phyloP scores from a whole-genome alignment of 345 rosid species.

The Conringia planisiliqua region DNA sequence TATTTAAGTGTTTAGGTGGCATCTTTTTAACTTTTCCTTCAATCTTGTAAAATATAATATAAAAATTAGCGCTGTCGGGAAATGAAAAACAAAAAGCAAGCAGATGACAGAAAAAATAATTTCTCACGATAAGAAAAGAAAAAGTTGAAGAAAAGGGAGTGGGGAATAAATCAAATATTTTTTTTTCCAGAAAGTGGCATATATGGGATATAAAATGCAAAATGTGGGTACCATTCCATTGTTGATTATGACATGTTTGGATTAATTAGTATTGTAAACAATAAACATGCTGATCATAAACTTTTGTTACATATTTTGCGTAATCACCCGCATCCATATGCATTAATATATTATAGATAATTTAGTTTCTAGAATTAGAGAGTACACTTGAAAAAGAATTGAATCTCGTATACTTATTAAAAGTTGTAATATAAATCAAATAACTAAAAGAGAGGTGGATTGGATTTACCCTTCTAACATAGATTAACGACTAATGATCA shows the following conservation, averaged over 20 bases:
- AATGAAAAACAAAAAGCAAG: constrained; percentile 38
- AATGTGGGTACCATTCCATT: not conserved
- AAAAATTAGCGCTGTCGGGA: constrained; percentile 27
- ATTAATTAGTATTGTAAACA: not conserved
- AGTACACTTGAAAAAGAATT: not conserved
- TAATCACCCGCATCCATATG: not conserved
- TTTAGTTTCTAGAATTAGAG: not conserved
- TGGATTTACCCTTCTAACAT: not conserved
- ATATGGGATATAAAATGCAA: constrained; percentile 6
- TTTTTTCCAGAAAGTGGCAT: constrained; percentile 12
- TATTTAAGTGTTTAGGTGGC: constrained; percentile 17
- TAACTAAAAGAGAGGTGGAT: constrained; percentile 1
- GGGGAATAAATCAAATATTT: not conserved
- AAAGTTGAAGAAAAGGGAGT: constrained; percentile 16
- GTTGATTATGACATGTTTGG: not conserved
- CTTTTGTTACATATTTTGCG: not conserved
- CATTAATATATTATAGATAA: not conserved
- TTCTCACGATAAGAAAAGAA: constrained; percentile 22
- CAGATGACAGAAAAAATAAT: constrained; percentile 10
- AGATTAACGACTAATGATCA: not conserved
- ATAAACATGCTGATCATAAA: not conserved
- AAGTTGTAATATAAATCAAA: not conserved
- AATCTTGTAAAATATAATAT: constrained; percentile 23
- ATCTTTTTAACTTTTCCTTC: constrained; percentile 26
- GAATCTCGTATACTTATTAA: not conserved